Evolutionary conservation across 345 rosid species (phyloP), one percentile per base, ranked within the genome.

Genomic region (Erysimum cheiranthoides): DNA sequence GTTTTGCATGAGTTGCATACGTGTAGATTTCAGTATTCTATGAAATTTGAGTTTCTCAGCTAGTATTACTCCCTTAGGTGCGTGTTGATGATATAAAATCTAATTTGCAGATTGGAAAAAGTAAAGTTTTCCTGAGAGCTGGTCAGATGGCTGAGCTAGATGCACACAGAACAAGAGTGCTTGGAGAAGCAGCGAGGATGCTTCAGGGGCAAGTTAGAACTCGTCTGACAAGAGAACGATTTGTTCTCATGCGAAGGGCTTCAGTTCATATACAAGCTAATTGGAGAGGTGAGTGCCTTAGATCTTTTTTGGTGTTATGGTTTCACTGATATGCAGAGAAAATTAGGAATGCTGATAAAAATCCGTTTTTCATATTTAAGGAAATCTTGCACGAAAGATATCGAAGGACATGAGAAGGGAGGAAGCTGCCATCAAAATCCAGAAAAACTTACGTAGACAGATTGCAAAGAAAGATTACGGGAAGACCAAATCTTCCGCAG

Each of bases 141-240:
- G 91, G 90, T 62, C 93, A 90, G 62, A 85, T 88, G 89, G 94
- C 90, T 17, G 88, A 88, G 80, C 78, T 93, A 73, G 97, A 93
- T 85, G 85, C 92, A n/a, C 79, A 68, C 68, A 88, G 88, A 79
- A 80, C 85, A 58, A 81, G 66, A 75, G 27, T 73, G 36, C 87
- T 82, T 21, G 82, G 87, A 39, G 84, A 80, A 66, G 82, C 91
- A n/a, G 97, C 95, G 47, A 80, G 61, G 68, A 76, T 84, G 71
- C 83, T 94, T 80, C 98, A 94, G 71, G 80, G 83, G 57, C 78
- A 80, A 71, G 32, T 53, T 69, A 85, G 82, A 80, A 68, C 85
- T 60, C 68, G 47, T 61, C 53, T 79, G 27, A 68, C 83, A 74
- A 92, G 84, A 64, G 90, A 75, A 77, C 82, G 73, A 27, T 92